Base-by-base conservation (phyloP, 2,329 filamentous ascomycete genomes). In the Pseudocercospora cruenta region DNA sequence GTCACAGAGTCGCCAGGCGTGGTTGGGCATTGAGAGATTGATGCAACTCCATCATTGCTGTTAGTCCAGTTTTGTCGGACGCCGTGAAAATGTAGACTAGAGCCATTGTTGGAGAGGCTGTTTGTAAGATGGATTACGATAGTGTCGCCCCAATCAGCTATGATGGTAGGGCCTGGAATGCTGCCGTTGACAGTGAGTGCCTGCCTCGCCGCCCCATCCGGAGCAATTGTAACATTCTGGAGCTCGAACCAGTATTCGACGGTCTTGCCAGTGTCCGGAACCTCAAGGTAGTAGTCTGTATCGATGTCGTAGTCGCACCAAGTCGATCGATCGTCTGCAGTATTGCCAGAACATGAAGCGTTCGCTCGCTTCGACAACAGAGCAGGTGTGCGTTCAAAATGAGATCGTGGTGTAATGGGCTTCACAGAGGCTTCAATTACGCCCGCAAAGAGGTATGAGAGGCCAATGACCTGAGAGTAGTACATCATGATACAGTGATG, bases 11-110 rank as follows among this genome's bases (percentile, higher is more conserved):
- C 70, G 0, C 84, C 84, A 0, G 84, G 83, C 0, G 85, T 78
- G 28, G 82, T 77, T 5, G 77, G 77, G 63, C 79, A 81, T 64
- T 80, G 77, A 0, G 80, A 80, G 7, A 81, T 71, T 51, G 81
- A 81, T 49, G 76, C 77, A 4, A 88, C 85, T 60, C 88, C 87
- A 4, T 63, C 47, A 24, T 24, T 33, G 14, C 43, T 36, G 19
- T 19, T 16, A 9, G 14, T 45, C 39, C 39, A 16, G 19, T 83
- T 78, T 70, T 89, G 87, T 9, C 85, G 83, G 28, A 90, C 79
- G 28, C 86, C 88, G 69, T 90, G 87, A 76, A 82, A 90, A 72
- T 90, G 87, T 14, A 89, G 83, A 16, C 81, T 82, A 14, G 86
- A 88, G 31, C 86, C 86, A 68, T 90, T 89, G 65, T 80, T 74